phyloP scores from a whole-genome alignment of 2,329 filamentous ascomycete species.

The Sporothrix luriei region DNA sequence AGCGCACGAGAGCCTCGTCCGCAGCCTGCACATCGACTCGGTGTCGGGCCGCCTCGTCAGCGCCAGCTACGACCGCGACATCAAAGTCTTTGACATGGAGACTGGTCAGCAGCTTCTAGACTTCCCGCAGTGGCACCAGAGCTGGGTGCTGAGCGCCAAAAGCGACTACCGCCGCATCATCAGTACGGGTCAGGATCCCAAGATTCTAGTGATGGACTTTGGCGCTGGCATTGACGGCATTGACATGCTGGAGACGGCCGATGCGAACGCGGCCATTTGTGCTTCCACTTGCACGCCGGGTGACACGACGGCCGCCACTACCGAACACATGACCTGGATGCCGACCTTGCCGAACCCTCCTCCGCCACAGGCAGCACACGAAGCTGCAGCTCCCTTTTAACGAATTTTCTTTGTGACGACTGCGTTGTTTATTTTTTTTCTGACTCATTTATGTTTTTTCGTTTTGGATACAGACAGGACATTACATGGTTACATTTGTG shows the following conservation, averaged over 20 bases:
- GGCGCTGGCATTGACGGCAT: conserved; percentile 63
- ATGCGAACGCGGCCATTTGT: conserved; percentile 16
- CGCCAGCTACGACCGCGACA: conserved; percentile 91
- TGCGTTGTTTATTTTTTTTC: background rate
- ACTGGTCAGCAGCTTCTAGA: conserved; percentile 76
- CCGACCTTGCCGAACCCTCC: background rate
- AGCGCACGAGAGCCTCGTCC: conserved; percentile 83
- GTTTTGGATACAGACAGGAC: conserved; percentile 25
- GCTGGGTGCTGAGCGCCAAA: conserved; percentile 96
- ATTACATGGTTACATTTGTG: conserved; percentile 15
- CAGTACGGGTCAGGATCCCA: conserved; percentile 89
- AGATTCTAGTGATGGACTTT: conserved; percentile 93
- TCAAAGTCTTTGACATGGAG: conserved; percentile 90
- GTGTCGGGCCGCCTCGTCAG: conserved; percentile 84
- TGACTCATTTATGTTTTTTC: background rate
- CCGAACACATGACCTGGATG: background rate
- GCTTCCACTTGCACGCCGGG: background rate
- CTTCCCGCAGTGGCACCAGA: conserved; percentile 92
- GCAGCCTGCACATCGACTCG: conserved; percentile 87
- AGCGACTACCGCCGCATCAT: conserved; percentile 94
- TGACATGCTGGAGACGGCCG: conserved; percentile 54
- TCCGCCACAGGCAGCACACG: background rate
- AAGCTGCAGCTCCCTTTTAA: background rate
- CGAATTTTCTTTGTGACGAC: conserved; percentile 29
- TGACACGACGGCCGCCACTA: background rate